Evolutionary conservation across 352 stramenopile genomes (phyloP), one percentile per base, ranked within the genome.

Genomic region (Phytopythium montanum): DNA sequence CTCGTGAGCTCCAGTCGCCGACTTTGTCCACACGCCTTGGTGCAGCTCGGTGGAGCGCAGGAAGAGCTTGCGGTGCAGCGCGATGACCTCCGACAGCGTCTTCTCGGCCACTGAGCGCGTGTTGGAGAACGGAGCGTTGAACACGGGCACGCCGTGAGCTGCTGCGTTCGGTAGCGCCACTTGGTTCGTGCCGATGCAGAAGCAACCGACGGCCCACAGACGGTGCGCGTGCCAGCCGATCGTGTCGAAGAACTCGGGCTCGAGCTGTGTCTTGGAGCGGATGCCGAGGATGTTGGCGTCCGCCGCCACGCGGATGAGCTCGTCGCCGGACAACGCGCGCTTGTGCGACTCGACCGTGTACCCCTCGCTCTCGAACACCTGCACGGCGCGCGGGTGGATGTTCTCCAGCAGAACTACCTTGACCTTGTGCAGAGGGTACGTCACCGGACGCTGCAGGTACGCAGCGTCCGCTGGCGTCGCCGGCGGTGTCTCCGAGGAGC

Each of bases 111-210:
- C 84, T 42, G 78, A 90, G n/a, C 84, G 84, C 41, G 84, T 94
- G 73, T 94, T 94, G 41, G 84, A 94, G 63, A 94, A 94, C 29
- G 84, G 84, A 28, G 84, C 84, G 56, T 94, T 94, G 61, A 92
- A 94, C 21, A 90, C 80, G n/a, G 84, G 84, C 50, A 94, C 86
- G 29, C 84, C 84, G 10, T 72, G 70, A 5, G 65, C 73, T 1
- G 84, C 84, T 6, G 81, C 81, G 16, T 85, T 58, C 26, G 72
- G 60, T 4, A 93, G 66, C 54, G 79, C 81, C 29, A 93, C 84
- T 59, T 93, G 84, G 70, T 93, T 93, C 23, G 84, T 93, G 58
- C 84, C 84, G 52, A 93, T 93, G 60, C 84, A 93, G 59, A 93
- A 93, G 68, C 84, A 93, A 9, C 84, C 84, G 18, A 91, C 73